Conservation (phyloP, 495 filamentous ascomycete genomes). For the Parmelia sp. region DNA sequence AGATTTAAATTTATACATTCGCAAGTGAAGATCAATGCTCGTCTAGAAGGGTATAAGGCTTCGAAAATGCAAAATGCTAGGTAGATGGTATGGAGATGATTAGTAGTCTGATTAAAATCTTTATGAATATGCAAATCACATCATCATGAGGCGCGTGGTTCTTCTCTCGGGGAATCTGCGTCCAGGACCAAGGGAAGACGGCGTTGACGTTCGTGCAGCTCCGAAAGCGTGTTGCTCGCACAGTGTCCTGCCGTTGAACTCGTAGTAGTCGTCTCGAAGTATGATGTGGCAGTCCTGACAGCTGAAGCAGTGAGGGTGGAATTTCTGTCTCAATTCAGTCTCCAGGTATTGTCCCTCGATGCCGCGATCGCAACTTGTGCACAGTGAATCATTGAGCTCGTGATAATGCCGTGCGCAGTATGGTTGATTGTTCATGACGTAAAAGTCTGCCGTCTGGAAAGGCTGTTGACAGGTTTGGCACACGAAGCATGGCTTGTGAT, state of each 20-base stretch:
- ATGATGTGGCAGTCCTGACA: slow-evolving; percentile 59
- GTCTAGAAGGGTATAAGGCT: slow-evolving; percentile 23
- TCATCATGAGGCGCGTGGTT: slow-evolving; percentile 83
- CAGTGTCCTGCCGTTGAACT: slow-evolving; percentile 59
- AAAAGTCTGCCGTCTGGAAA: slow-evolving; percentile 86
- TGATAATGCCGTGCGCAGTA: slow-evolving; percentile 95
- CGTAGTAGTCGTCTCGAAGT: slow-evolving; percentile 65
- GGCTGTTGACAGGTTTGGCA: slow-evolving; percentile 77
- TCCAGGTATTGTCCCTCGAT: slow-evolving; percentile 97
- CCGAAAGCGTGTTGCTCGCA: slow-evolving; percentile 82
- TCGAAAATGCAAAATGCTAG: slow-evolving; percentile 5
- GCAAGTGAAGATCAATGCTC: slow-evolving; percentile 8
- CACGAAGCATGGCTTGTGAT: slow-evolving; percentile 90
- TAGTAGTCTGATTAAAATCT: slow-evolving; percentile 17
- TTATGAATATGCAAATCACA: slow-evolving; percentile 43
- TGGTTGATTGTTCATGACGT: slow-evolving; percentile 78
- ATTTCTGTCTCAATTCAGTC: slow-evolving; percentile 68
- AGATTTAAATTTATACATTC: slow-evolving; percentile 12
- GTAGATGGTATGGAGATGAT: slow-evolving; percentile 17
- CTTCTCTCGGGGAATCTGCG: slow-evolving; percentile 62
- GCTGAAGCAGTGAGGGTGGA: slow-evolving; percentile 79
- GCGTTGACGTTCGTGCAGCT: slow-evolving; percentile 41
- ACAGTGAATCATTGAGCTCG: slow-evolving; percentile 78
- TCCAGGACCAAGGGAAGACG: slow-evolving; percentile 34
- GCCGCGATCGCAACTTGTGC: slow-evolving; percentile 67